Percentiles rank a stretch among this genome's conserved stretches.
Evolutionary conservation across 2,329 filamentous ascomycete species (phyloP).

Genomic region (Plectosphaerella cucumerina): DNA sequence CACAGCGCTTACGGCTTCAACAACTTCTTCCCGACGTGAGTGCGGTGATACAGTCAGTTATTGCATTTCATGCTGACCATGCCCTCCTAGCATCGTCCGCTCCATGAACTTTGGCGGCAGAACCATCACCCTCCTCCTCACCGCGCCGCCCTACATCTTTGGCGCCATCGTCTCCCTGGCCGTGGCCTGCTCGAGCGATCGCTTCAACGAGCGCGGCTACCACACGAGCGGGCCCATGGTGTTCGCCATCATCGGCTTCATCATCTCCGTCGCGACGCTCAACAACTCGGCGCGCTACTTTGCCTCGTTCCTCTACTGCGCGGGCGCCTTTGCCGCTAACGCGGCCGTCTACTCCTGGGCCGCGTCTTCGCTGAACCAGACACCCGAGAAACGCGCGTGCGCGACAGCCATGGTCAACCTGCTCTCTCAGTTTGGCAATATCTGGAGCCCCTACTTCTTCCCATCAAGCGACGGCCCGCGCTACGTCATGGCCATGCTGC

Average conservation of each 20-base stretch:
- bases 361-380: slow-evolving; percentile 23
- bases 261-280: slow-evolving; percentile 53
- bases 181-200: slow-evolving; percentile 58
- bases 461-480: slow-evolving; percentile 18
- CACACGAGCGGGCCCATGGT: slow-evolving; percentile 54
- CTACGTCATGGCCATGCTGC: slow-evolving; percentile 21
- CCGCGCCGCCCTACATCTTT: slow-evolving; percentile 52
- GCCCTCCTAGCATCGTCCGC: slow-evolving; percentile 42
- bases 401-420: slow-evolving; percentile 30
- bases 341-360: slow-evolving; percentile 28
- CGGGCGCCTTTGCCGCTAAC: slow-evolving; percentile 27
- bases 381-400: slow-evolving; percentile 30
- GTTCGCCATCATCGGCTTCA: slow-evolving; percentile 51
- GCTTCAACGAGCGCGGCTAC: slow-evolving; percentile 55
- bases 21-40: slow-evolving; percentile 28
- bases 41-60: too few relatives aligned
- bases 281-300: slow-evolving; percentile 46
- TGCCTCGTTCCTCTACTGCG: slow-evolving; percentile 38
- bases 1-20: slow-evolving; percentile 25
- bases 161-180: slow-evolving; percentile 50
- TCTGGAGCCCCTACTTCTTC: slow-evolving; percentile 35
- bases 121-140: slow-evolving; percentile 46
- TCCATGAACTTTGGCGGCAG: slow-evolving; percentile 51
- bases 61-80: not conserved
- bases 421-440: slow-evolving; percentile 28